A percentile compares a stretch with the other conserved stretches of the same genome.
Conservation (phyloP, 1,284 basidiomycete genomes). For the Trichosporon coremiiforme region DNA sequence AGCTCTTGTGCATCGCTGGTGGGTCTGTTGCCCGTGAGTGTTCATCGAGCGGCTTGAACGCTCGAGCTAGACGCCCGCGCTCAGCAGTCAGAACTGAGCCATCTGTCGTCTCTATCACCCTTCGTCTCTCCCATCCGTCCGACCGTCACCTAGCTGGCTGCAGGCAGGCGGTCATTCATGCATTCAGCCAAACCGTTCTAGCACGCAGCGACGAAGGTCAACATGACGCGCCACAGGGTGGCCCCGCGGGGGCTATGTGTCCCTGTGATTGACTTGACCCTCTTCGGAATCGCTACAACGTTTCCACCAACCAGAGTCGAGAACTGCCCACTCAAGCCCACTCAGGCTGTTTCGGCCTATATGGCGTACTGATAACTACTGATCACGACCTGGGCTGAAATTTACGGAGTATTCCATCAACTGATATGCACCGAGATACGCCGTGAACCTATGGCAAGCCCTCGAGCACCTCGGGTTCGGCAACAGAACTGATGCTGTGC, state of each 20-base stretch:
- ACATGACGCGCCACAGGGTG: conserved; percentile 12
- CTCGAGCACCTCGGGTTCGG: not conserved
- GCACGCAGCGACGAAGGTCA: not conserved
- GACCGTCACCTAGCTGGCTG: not conserved
- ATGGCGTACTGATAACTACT: conserved; percentile 8
- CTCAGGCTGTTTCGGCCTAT: conserved; percentile 1
- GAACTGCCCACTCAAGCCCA: not conserved
- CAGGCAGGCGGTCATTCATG: not conserved
- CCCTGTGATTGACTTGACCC: not conserved
- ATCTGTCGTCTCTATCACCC: too few relatives aligned
- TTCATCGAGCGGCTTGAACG: not conserved
- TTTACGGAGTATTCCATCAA: conserved; percentile 15
- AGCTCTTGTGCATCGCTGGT: not conserved
- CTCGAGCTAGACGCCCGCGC: not conserved
- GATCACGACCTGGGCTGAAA: conserved; percentile 9
- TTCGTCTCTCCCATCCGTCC: too few relatives aligned
- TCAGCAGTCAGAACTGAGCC: not conserved
- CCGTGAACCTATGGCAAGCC: conserved; percentile 11
- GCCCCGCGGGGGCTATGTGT: conserved; percentile 10
- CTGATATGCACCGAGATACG: conserved; percentile 18
- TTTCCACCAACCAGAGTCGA: conserved; percentile 6
- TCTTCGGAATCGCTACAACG: not conserved
- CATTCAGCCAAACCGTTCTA: not conserved
- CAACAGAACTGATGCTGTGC: not conserved
- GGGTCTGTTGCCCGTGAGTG: not conserved